Evolutionary conservation across 495 filamentous ascomycete species (phyloP).

Genomic region (Pseudomonodictys pantanalensis): DNA sequence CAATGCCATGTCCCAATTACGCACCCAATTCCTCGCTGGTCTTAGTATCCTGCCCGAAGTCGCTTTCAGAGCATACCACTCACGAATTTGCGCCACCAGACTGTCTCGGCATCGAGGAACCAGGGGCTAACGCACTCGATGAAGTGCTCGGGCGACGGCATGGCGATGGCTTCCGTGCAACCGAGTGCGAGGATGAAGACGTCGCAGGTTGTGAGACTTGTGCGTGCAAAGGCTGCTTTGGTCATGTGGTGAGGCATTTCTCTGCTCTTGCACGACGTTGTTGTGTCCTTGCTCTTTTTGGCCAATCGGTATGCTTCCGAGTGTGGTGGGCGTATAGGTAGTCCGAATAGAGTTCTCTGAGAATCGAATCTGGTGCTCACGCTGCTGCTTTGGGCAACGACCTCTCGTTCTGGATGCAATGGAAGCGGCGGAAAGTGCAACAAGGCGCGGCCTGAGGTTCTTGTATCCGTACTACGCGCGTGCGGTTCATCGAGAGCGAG

Average conservation of each 20-base stretch:
- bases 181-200: conserved; percentile 26
- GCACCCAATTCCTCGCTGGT: background rate
- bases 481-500: no score
- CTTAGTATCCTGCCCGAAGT: background rate
- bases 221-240: conserved; percentile 21
- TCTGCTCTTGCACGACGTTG: background rate
- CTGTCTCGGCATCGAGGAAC: conserved; percentile 28
- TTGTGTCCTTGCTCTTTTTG: background rate
- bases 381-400: no score
- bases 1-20: background rate
- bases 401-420: no score
- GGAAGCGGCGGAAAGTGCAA: no score
- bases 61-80: conserved; percentile 9
- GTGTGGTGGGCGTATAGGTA: no score
- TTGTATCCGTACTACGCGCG: no score
- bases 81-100: conserved; percentile 28
- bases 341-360: no score
- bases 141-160: conserved; percentile 25
- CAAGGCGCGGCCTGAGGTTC: no score
- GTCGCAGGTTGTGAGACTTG: conserved; percentile 23
- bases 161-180: conserved; percentile 1
- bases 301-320: no score
- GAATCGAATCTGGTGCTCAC: no score
- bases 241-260: conserved; percentile 28
- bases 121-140: conserved; percentile 23